A percentile compares a stretch with the other conserved stretches of the same genome.
These are phyloP conservation scores for Megacollybia marginata DNA, from an alignment of 768 basidiomycete species.

Conservation along the genomic window DNA sequence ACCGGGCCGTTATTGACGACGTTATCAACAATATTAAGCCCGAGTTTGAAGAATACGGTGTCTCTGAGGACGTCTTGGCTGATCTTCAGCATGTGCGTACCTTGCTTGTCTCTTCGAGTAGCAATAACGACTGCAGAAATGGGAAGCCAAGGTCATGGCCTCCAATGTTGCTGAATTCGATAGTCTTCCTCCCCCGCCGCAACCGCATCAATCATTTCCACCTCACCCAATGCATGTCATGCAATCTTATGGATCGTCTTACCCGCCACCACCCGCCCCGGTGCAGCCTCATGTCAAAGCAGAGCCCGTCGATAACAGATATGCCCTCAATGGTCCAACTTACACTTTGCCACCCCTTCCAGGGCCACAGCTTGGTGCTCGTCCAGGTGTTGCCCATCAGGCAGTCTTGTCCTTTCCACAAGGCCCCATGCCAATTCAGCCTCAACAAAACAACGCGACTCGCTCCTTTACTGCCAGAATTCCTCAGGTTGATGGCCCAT, in stretches of 20 bases:
- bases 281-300: conserved; percentile 54
- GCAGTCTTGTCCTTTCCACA: conserved; percentile 48
- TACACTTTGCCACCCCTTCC: conserved; percentile 59
- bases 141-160: conserved; percentile 92
- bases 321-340: conserved; percentile 42
- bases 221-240: conserved; percentile 46
- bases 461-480: conserved; percentile 26
- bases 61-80: conserved; percentile 83
- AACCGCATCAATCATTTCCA: conserved; percentile 49
- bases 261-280: conserved; percentile 29
- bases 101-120: conserved; percentile 6
- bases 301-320: conserved; percentile 66
- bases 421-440: conserved; percentile 14
- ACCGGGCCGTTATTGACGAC: conserved; percentile 95
- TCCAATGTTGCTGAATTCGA: conserved; percentile 95
- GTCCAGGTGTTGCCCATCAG: conserved; percentile 44
- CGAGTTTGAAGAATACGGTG: conserved; percentile 96
- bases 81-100: conserved; percentile 72
- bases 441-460: neutral
- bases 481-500: conserved; percentile 80
- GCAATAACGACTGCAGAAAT: conserved; percentile 55
- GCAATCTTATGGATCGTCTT: conserved; percentile 45
- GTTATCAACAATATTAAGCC: conserved; percentile 81
- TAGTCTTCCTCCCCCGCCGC: conserved; percentile 36
- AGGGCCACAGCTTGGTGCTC: conserved; percentile 53